phyloP scores from a whole-genome alignment of 2,329 filamentous ascomycete genomes.

The Penicillium decumbens region DNA sequence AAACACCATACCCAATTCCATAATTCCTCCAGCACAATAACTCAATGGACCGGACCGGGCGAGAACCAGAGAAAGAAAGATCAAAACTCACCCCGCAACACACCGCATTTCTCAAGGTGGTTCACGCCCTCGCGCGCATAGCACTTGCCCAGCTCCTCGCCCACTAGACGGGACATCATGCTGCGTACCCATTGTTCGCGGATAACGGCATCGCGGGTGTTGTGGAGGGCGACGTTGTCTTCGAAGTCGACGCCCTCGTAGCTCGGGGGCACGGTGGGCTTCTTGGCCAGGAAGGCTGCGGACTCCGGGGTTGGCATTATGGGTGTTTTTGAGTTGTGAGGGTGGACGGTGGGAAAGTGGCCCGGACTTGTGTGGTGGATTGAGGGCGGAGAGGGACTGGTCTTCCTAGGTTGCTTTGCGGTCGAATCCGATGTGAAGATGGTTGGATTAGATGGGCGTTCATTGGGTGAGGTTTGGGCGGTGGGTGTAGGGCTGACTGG shows the following conservation, averaged over 20 bases:
- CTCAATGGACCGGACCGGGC: not conserved
- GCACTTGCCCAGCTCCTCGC: conserved; percentile 64
- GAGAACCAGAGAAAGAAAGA: not conserved
- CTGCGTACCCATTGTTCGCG: conserved; percentile 64
- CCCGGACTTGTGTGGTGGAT: not conserved
- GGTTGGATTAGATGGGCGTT: conserved; percentile 25
- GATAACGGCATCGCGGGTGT: conserved; percentile 61
- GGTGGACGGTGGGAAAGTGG: not conserved
- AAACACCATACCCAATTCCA: not conserved
- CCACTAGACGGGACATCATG: conserved; percentile 64
- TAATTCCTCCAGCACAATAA: not conserved
- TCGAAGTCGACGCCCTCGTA: conserved; percentile 65
- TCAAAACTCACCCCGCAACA: conserved; percentile 55
- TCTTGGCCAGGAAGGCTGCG: conserved; percentile 59
- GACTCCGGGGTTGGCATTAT: conserved; percentile 64
- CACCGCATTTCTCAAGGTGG: conserved; percentile 64
- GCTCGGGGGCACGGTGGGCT: conserved; percentile 61
- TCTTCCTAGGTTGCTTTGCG: conserved; percentile 9
- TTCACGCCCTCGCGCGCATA: conserved; percentile 62
- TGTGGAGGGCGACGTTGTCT: conserved; percentile 59
- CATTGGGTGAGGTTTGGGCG: conserved; percentile 28
- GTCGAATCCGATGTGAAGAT: conserved; percentile 20
- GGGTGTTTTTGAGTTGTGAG: conserved; percentile 1
- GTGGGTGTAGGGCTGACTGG: conserved; percentile 6
- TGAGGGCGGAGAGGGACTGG: not conserved